Percentiles rank a stretch among this genome's conserved stretches.
Conservation (phyloP, 2,329 filamentous ascomycete species). For the Ilyonectria robusta region DNA sequence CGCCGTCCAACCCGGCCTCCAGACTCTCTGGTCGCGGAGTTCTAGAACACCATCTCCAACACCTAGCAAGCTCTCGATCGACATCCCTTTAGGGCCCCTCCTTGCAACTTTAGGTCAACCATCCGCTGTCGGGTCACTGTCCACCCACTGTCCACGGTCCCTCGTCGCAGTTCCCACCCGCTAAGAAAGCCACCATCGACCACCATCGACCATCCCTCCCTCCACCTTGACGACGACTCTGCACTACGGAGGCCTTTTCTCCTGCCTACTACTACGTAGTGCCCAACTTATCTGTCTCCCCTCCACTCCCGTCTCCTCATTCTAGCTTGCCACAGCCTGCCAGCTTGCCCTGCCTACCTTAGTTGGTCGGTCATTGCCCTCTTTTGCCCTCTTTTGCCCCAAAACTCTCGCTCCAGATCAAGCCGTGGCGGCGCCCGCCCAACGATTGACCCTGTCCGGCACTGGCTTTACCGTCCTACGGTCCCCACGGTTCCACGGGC, state of each 20-base stretch:
- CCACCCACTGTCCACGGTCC: background rate
- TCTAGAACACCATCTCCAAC: slow-evolving; percentile 22
- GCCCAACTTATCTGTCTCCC: background rate
- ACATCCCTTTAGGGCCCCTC: background rate
- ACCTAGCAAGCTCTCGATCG: slow-evolving; percentile 11
- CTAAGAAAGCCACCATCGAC: slow-evolving; percentile 28
- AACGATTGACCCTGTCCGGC: slow-evolving; percentile 21
- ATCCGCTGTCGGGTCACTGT: background rate
- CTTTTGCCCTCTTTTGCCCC: slow-evolving; percentile 2
- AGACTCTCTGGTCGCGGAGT: slow-evolving; percentile 10
- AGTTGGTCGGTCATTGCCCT: background rate
- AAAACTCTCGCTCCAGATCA: slow-evolving; percentile 16
- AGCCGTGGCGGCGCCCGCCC: slow-evolving; percentile 25
- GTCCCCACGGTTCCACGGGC: background rate
- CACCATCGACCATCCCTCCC: background rate
- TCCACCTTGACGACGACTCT: background rate
- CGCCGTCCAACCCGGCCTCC: slow-evolving; percentile 20
- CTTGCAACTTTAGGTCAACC: background rate
- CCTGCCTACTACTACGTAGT: background rate
- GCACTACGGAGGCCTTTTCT: background rate
- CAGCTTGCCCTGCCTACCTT: background rate
- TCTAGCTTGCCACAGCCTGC: too few species aligned
- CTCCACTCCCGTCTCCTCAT: background rate
- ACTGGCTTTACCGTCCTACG: slow-evolving; percentile 29
- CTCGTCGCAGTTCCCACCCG: slow-evolving; percentile 5